These are phyloP conservation scores for Chrysanthemum lavandulifolium DNA, from an alignment of 129 eudicot genomes.

Conservation along the genomic window DNA sequence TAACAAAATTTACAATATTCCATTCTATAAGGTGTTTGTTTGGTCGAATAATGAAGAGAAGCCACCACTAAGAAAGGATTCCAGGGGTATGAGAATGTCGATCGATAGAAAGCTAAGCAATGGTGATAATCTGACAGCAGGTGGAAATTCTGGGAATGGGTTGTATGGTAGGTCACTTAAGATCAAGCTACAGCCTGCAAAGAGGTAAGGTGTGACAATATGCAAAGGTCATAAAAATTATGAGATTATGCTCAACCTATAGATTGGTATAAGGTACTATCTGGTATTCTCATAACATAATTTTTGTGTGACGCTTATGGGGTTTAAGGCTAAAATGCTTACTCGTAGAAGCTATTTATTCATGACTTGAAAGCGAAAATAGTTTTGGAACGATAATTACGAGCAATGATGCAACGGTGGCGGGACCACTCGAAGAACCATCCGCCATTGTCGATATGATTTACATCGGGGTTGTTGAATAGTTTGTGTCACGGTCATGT, in stretches of 20 bases:
- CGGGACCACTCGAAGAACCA: slow-evolving; percentile 27
- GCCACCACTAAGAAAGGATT: slow-evolving; percentile 24
- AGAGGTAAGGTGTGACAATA: slow-evolving; percentile 66
- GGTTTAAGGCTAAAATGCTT: no score
- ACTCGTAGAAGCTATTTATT: no score
- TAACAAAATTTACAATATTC: slow-evolving; percentile 22
- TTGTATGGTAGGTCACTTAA: slow-evolving; percentile 16
- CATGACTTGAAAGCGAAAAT: slow-evolving; percentile 36
- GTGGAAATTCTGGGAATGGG: slow-evolving; percentile 16
- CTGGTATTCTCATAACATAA: no score
- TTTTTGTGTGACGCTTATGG: no score
- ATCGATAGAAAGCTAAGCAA: slow-evolving; percentile 41
- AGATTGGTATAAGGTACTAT: no score
- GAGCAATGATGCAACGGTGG: slow-evolving; percentile 40
- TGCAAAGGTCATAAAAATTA: slow-evolving; percentile 86
- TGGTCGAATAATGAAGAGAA: slow-evolving; percentile 46
- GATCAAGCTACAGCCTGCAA: slow-evolving; percentile 44
- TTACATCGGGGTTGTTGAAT: slow-evolving; percentile 31
- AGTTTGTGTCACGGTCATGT: slow-evolving; percentile 25
- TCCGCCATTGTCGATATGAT: slow-evolving; percentile 26
- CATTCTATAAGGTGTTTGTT: slow-evolving; percentile 62
- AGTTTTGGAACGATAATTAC: slow-evolving; percentile 40
- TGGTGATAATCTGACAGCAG: slow-evolving; percentile 1
- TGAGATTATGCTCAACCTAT: slow-evolving; percentile 86
- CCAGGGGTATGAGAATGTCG: slow-evolving; percentile 37